Evolutionary conservation across 345 rosid species (phyloP).

Genomic region (Kandelia obovata): DNA sequence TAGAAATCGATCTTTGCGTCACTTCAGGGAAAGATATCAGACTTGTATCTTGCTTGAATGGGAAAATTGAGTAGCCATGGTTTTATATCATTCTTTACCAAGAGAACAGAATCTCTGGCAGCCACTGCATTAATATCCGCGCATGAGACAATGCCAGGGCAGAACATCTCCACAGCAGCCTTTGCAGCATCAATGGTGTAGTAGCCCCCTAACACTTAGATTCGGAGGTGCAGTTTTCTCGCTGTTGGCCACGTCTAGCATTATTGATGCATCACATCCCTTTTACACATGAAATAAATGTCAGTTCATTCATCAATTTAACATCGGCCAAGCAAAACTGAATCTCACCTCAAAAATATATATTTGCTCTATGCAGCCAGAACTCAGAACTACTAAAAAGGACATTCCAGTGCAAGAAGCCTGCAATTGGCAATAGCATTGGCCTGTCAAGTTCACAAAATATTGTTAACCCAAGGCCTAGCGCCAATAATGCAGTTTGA

Average conservation of each 20-base stretch:
- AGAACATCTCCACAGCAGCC: conserved; percentile 32
- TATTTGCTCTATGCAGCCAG: too few species aligned
- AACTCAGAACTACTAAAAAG: too few species aligned
- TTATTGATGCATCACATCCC: conserved; percentile 52
- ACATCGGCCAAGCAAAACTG: too few species aligned
- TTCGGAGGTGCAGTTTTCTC: conserved; percentile 44
- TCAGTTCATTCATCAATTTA: background rate
- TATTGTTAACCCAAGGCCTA: conserved; percentile 20
- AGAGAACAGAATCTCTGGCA: conserved; percentile 52
- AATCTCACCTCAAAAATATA: too few species aligned
- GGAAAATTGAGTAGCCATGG: too few species aligned
- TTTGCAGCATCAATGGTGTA: conserved; percentile 40
- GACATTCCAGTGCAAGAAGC: too few species aligned
- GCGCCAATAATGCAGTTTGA: conserved; percentile 17
- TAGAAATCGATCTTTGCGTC: too few species aligned
- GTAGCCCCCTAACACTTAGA: conserved; percentile 34
- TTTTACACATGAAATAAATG: conserved; percentile 1
- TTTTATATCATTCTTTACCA: conserved; percentile 23
- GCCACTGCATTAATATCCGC: conserved; percentile 57
- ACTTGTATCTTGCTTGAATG: too few species aligned
- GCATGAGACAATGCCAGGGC: conserved; percentile 55
- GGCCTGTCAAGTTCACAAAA: conserved; percentile 33
- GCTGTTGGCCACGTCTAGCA: conserved; percentile 28
- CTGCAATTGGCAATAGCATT: conserved; percentile 32
- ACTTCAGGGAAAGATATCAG: too few species aligned